Conservation (phyloP, 2,329 filamentous ascomycete genomes). For the Ophiosphaerella herpotricha region DNA sequence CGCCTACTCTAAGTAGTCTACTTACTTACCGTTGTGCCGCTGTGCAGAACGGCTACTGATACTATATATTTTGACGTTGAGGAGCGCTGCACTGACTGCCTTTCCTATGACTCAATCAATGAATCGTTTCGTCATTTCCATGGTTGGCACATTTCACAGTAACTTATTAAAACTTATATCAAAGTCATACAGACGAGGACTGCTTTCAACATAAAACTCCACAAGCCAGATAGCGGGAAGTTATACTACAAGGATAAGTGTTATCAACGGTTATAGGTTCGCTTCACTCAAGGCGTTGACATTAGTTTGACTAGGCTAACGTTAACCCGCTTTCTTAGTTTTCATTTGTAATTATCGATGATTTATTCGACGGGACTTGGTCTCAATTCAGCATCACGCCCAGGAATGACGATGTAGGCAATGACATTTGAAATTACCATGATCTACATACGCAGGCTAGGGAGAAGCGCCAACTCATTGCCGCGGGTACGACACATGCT, state of each 20-base stretch:
- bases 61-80: no score
- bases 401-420: slow-evolving; percentile 7
- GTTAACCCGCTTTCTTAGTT: not conserved
- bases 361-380: not conserved
- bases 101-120: no score
- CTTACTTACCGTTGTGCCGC: no score
- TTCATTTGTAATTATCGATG: slow-evolving; percentile 2
- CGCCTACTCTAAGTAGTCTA: no score
- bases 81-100: no score
- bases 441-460: not conserved
- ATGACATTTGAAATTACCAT: not conserved
- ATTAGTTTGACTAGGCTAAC: not conserved
- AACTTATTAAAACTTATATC: no score
- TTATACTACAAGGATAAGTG: slow-evolving; percentile 7
- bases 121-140: no score
- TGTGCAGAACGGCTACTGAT: no score
- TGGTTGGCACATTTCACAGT: no score
- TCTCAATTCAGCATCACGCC: not conserved
- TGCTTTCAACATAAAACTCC: not conserved
- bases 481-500: slow-evolving; percentile 13
- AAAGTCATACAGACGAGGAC: no score
- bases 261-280: slow-evolving; percentile 5
- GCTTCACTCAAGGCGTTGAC: not conserved
- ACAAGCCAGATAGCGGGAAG: not conserved
- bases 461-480: slow-evolving; percentile 16